Percentiles rank a stretch among this genome's conserved stretches.
phyloP scores from a whole-genome alignment of 2,329 filamentous ascomycete species.

The Diaporthe vaccinii region DNA sequence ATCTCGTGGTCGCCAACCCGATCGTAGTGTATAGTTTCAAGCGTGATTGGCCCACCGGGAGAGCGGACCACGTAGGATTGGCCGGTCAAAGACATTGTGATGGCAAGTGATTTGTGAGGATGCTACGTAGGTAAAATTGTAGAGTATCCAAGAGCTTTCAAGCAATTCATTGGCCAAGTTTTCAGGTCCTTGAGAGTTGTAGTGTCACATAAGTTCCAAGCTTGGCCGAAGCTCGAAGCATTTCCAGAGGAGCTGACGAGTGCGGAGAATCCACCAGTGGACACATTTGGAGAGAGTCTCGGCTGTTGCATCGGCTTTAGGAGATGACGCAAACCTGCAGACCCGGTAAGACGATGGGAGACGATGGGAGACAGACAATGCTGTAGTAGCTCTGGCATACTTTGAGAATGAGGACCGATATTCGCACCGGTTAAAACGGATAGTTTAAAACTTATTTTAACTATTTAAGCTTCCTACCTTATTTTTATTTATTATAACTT shows the following conservation, averaged over 20 bases:
- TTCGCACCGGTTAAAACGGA: no score
- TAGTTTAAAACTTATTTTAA: no score
- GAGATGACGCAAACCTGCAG: not conserved
- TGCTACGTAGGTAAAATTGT: not conserved
- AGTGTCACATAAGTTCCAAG: not conserved
- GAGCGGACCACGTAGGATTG: conserved; percentile 35
- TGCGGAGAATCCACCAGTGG: conserved; percentile 10
- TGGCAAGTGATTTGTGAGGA: not conserved
- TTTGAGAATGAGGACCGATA: no score
- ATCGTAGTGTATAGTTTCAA: conserved; percentile 32
- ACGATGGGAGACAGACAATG: not conserved
- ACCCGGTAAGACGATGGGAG: not conserved
- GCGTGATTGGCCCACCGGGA: conserved; percentile 5
- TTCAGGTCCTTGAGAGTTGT: not conserved
- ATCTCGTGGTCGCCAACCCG: conserved; percentile 26
- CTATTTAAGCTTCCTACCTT: no score
- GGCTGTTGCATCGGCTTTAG: not conserved
- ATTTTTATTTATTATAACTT: no score
- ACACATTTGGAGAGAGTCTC: not conserved
- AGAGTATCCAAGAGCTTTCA: not conserved
- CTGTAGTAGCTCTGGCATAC: not conserved
- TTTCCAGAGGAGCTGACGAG: not conserved
- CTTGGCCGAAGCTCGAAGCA: not conserved
- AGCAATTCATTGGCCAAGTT: not conserved
- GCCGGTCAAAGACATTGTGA: conserved; percentile 21